Conservation (phyloP, 2,329 filamentous ascomycete genomes). For the Calonectria montana region DNA sequence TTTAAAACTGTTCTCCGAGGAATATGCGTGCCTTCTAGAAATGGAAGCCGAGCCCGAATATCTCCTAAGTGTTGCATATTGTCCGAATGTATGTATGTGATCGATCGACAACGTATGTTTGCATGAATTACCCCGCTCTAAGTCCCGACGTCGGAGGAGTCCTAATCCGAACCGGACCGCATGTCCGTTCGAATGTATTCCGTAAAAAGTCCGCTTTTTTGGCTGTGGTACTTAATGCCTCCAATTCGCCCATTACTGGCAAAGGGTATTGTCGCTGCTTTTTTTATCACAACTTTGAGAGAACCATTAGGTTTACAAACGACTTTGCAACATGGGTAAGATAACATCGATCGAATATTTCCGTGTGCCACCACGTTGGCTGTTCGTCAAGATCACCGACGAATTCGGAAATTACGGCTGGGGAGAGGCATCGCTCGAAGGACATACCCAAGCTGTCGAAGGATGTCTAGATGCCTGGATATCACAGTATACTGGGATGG, state of each 20-base stretch:
- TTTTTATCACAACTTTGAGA: not conserved
- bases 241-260: too few species aligned
- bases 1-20: not conserved
- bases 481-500: conserved; percentile 71
- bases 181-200: not conserved
- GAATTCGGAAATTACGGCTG: conserved; percentile 73
- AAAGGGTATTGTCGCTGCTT: not conserved
- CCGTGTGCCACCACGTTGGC: conserved; percentile 78
- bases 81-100: not conserved
- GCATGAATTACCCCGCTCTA: not conserved
- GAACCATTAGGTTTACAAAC: not conserved
- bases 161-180: not conserved
- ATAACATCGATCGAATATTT: conserved; percentile 73
- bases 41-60: not conserved
- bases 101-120: not conserved
- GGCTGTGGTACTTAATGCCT: not conserved
- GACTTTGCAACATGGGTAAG: conserved; percentile 41
- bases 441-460: conserved; percentile 79
- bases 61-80: not conserved
- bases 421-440: conserved; percentile 81
- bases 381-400: conserved; percentile 82
- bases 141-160: not conserved
- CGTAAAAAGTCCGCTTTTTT: not conserved
- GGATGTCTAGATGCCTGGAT: conserved; percentile 77
- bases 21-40: not conserved